Base-by-base conservation (phyloP, 805 yeast species). In the Starmerella bacillaris region DNA sequence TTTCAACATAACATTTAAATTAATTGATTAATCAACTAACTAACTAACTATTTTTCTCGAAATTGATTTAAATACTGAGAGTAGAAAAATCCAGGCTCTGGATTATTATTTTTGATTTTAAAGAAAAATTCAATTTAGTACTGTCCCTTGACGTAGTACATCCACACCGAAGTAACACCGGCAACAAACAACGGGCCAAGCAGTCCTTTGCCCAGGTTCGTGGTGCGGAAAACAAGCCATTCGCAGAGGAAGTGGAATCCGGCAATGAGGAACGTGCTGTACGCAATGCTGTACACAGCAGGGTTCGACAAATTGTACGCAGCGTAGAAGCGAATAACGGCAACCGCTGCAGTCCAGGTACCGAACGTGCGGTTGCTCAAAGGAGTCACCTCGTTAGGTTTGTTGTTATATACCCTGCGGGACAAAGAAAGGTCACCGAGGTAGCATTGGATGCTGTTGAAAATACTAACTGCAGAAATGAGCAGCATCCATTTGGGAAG, bases 331-430 rank as follows among this genome's bases (percentile, higher is more conserved):
- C 98, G 71, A 32, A 89, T 74, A 21, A 86, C 63, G 2, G 93
- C 70, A 2, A 94, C 74, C 47, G 84, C 66, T 27, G 84, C 62
- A 0, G 98, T 89, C 98, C 98, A 89, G 1, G 98, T 89, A 22
- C 98, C 98, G 55, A 89, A 89, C 0, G 98, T 86, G 49, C 98
- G 70, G n/a, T 94, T 94, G 47, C 89, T 72, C 45, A 89, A 63
- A 4, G 53, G 50, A 2, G 63, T 56, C 18, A 74, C 76, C 53
- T 77, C 68, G 5, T 51, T 44, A 12, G 84, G 82, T 31, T 67
- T 57, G 34, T 57, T 63, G 22, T 68, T 75, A 53, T 89, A 89
- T 5, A 89, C 95, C 44, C 72, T 65, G 46, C 77, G 71, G 2
- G 94, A 78, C 36, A 89, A 65, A 20, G 65, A 63, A 20, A 77